Evolutionary conservation across 345 rosid species (phyloP).

Genomic region (Physaria fendleri): DNA sequence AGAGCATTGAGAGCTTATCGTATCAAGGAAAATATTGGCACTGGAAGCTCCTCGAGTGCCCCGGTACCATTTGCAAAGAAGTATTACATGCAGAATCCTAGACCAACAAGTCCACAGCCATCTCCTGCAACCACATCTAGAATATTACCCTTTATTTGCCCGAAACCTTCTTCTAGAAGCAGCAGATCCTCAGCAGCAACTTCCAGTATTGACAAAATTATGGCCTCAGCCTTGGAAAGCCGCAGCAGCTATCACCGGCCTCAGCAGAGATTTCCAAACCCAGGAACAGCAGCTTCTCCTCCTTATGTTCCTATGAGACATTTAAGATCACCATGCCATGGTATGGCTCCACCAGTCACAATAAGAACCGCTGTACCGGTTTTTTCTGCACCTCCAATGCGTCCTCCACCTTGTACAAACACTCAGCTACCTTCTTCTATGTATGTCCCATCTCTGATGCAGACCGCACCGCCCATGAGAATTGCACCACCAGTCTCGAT

Average conservation of each 20-base stretch:
- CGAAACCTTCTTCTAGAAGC: slow-evolving; percentile 52
- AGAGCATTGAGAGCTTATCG: slow-evolving; percentile 70
- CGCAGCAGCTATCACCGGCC: slow-evolving; percentile 34
- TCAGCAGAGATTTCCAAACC: slow-evolving; percentile 58
- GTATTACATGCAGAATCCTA: slow-evolving; percentile 53
- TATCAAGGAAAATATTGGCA: slow-evolving; percentile 69
- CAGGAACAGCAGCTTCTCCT: slow-evolving; percentile 62
- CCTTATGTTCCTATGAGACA: slow-evolving; percentile 80
- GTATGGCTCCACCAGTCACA: slow-evolving; percentile 83
- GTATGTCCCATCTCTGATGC: slow-evolving; percentile 36
- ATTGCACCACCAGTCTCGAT: slow-evolving; percentile 69
- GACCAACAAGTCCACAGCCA: slow-evolving; percentile 90
- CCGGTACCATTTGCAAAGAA: slow-evolving; percentile 67
- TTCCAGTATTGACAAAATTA: slow-evolving; percentile 12
- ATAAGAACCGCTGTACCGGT: slow-evolving; percentile 73
- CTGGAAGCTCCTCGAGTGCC: slow-evolving; percentile 39
- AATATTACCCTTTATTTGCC: slow-evolving; percentile 85
- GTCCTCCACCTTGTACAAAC: slow-evolving; percentile 45
- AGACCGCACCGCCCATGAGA: slow-evolving; percentile 32
- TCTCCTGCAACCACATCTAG: slow-evolving; percentile 60
- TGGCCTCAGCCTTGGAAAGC: slow-evolving; percentile 33
- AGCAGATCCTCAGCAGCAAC: slow-evolving; percentile 39
- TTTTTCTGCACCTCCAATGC: slow-evolving; percentile 74
- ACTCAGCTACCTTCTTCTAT: slow-evolving; percentile 38
- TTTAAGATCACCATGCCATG: slow-evolving; percentile 48